A percentile compares a stretch with the other conserved stretches of the same genome.
phyloP scores from a whole-genome alignment of 345 rosid genomes.

The Brassica incana region DNA sequence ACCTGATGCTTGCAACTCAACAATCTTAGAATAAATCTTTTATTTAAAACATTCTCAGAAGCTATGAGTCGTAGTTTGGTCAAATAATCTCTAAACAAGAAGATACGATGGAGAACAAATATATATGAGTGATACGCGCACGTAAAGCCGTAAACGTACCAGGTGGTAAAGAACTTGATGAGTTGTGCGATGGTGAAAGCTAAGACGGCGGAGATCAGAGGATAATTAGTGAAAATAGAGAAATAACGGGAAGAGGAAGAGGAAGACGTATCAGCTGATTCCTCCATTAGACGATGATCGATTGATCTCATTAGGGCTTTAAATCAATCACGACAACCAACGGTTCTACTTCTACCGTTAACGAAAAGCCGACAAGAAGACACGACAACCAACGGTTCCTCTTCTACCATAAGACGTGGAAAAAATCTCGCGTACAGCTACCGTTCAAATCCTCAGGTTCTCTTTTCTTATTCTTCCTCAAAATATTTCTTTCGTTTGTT shows the following conservation, averaged over 20 bases:
- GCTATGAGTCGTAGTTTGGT: not conserved
- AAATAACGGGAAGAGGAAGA: slow-evolving; percentile 26
- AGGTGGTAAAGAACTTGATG: slow-evolving; percentile 63
- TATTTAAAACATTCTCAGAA: not conserved
- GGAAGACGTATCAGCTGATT: slow-evolving; percentile 28
- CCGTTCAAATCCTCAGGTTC: not conserved
- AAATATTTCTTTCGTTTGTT: not conserved
- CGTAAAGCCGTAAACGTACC: slow-evolving; percentile 42
- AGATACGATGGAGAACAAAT: not conserved
- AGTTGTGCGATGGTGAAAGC: slow-evolving; percentile 68
- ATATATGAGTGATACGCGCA: not conserved
- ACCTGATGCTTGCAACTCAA: not conserved
- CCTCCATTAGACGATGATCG: slow-evolving; percentile 37
- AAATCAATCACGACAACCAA: not conserved
- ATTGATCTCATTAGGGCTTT: not conserved
- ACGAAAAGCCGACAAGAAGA: no score
- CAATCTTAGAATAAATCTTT: not conserved
- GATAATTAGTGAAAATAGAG: slow-evolving; percentile 55
- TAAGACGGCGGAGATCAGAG: slow-evolving; percentile 62
- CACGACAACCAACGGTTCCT: no score
- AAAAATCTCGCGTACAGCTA: slow-evolving; percentile 1
- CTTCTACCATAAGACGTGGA: not conserved
- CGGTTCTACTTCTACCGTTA: no score
- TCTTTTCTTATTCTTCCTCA: not conserved
- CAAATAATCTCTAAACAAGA: not conserved